These are phyloP conservation scores for Gossypium rotundifolium DNA, from an alignment of 345 rosid species.

Conservation along the genomic window DNA sequence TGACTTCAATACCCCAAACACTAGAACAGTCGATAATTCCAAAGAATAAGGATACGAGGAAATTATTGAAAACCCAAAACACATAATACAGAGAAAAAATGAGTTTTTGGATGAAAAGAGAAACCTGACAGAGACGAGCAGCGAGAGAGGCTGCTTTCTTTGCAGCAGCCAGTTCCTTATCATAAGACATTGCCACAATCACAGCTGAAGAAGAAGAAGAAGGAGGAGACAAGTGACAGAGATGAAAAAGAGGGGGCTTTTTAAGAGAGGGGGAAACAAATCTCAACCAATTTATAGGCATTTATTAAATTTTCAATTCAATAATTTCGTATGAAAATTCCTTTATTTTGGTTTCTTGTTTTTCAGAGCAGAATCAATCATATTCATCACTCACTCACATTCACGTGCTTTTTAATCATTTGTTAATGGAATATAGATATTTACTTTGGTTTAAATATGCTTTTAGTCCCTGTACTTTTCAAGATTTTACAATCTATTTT, in stretches of 20 bases:
- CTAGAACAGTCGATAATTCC: not conserved
- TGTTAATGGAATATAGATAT: not conserved
- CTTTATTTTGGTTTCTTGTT: not conserved
- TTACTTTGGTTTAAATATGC: no score
- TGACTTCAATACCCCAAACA: not conserved
- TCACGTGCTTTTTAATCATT: no score
- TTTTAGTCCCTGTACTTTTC: no score
- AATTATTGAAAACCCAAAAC: not conserved
- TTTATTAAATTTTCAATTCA: constrained; percentile 3
- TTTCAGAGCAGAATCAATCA: not conserved
- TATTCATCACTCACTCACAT: no score
- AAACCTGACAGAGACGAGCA: constrained; percentile 86
- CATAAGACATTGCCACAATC: constrained; percentile 51
- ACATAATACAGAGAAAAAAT: not conserved
- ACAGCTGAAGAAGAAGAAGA: constrained; percentile 15
- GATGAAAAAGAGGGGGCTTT: constrained; percentile 7
- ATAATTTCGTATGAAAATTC: not conserved
- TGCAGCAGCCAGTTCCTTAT: constrained; percentile 80
- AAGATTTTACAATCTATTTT: no score
- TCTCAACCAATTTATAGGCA: constrained; percentile 34
- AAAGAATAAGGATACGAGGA: not conserved
- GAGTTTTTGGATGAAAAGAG: not conserved
- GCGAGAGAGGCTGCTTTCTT: constrained; percentile 88
- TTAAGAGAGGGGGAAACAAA: constrained; percentile 16
- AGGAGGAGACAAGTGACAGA: not conserved